Percentiles rank a stretch among this genome's conserved stretches.
Conservation (phyloP, 2,329 filamentous ascomycete species). For the Monilinia polystroma region DNA sequence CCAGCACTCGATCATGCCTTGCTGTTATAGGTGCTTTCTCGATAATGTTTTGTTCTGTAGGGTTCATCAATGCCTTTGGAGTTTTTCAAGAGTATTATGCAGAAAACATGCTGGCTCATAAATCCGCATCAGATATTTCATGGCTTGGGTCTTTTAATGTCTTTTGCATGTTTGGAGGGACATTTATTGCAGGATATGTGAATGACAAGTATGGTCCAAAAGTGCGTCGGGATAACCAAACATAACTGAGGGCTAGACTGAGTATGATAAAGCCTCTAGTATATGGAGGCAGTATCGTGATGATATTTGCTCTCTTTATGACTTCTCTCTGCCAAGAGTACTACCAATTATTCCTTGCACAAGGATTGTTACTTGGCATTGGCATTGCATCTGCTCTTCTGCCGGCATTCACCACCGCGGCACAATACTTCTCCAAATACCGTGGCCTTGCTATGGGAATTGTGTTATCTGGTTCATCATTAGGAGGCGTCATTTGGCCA, state of each 20-base stretch:
- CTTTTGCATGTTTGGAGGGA: constrained; percentile 36
- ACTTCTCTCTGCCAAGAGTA: constrained; percentile 39
- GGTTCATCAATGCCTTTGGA: too few species aligned
- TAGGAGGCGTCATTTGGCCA: constrained; percentile 42
- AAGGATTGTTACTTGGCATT: constrained; percentile 32
- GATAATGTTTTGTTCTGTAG: constrained; percentile 35
- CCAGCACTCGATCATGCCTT: constrained; percentile 23
- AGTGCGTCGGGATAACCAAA: constrained; percentile 4
- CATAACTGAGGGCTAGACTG: not conserved
- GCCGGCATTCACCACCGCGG: constrained; percentile 29
- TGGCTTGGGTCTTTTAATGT: constrained; percentile 42
- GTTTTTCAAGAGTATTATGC: too few species aligned
- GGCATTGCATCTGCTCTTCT: constrained; percentile 34
- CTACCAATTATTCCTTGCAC: constrained; percentile 41
- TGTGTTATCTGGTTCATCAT: constrained; percentile 38
- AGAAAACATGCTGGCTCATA: constrained; percentile 26
- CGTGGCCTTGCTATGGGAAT: constrained; percentile 33
- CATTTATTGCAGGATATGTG: constrained; percentile 10
- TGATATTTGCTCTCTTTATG: constrained; percentile 26
- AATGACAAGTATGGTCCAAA: constrained; percentile 39
- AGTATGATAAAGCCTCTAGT: not conserved
- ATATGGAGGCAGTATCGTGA: constrained; percentile 18
- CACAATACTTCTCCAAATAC: constrained; percentile 26
- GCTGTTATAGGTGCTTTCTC: constrained; percentile 28
- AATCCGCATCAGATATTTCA: constrained; percentile 39